Conservation (phyloP, 352 stramenopile genomes). For the Thraustochytrium sp. region DNA sequence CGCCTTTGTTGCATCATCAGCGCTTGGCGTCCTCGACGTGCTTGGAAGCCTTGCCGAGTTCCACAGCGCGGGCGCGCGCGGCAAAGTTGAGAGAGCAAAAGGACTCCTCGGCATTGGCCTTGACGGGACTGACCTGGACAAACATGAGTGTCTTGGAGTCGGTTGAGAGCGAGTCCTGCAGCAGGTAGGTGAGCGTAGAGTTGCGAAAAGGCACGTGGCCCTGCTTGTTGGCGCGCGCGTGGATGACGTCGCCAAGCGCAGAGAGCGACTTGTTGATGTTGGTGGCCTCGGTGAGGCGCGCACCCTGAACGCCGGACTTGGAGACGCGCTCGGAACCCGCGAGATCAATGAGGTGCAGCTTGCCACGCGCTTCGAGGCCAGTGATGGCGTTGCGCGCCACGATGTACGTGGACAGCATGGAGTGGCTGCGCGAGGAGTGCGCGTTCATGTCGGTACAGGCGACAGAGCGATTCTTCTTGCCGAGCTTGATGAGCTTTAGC, state of each 20-base stretch:
- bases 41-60: constrained; percentile 51
- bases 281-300: constrained; percentile 91
- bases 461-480: constrained; percentile 73
- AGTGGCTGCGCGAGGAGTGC: constrained; percentile 74
- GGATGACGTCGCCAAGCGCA: constrained; percentile 95
- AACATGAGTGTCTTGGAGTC: constrained; percentile 85
- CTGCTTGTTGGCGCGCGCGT: constrained; percentile 86
- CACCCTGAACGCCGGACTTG: constrained; percentile 74
- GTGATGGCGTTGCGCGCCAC: constrained; percentile 74
- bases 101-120: constrained; percentile 69
- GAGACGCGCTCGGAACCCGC: constrained; percentile 68
- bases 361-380: constrained; percentile 86
- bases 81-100: constrained; percentile 80
- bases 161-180: constrained; percentile 67
- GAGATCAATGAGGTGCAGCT: constrained; percentile 84
- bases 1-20: neutral
- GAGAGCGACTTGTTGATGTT: constrained; percentile 99
- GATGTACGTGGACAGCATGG: constrained; percentile 50
- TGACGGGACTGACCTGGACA: constrained; percentile 74
- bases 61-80: constrained; percentile 76
- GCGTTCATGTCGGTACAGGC: constrained; percentile 84
- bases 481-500: constrained; percentile 58
- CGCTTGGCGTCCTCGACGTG: neutral
- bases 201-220: constrained; percentile 63
- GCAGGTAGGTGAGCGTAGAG: constrained; percentile 52